Conservation (phyloP, 495 filamentous ascomycete species). For the Viridothelium virens region DNA sequence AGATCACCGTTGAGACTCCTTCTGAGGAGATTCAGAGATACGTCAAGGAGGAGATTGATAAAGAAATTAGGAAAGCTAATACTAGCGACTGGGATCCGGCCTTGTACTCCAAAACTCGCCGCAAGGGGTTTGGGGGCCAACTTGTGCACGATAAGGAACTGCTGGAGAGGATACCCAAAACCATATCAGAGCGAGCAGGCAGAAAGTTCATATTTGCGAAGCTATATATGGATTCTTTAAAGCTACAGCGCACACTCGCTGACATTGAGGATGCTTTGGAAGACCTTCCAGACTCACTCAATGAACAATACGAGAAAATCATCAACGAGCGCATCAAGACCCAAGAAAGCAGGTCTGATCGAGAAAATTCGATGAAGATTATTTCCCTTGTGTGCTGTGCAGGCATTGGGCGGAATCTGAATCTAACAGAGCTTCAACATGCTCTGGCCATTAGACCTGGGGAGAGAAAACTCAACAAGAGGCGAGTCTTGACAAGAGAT, state of each 20-base stretch:
- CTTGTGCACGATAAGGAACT: constrained; percentile 7
- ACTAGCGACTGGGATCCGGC: not conserved
- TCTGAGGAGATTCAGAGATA: constrained; percentile 8
- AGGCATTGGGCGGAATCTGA: not conserved
- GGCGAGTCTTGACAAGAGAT: not conserved
- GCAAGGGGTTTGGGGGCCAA: constrained; percentile 3
- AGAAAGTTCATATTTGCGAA: constrained; percentile 14
- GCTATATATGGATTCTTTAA: constrained; percentile 15
- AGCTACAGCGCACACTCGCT: constrained; percentile 1
- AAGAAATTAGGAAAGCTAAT: constrained; percentile 2
- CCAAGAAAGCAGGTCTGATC: not conserved
- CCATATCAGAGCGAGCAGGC: constrained; percentile 10
- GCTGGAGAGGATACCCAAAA: not conserved
- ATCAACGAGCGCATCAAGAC: not conserved
- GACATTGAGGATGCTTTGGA: constrained; percentile 11
- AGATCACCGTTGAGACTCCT: constrained; percentile 4
- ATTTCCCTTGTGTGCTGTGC: not conserved
- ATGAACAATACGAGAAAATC: constrained; percentile 2
- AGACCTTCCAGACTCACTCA: constrained; percentile 1
- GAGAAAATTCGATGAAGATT: not conserved
- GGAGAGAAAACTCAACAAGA: not conserved
- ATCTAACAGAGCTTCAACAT: constrained; percentile 4
- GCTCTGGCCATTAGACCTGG: not conserved
- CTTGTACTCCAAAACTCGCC: not conserved
- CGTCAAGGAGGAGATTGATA: not conserved